phyloP scores from a whole-genome alignment of 257 asterid genomes.

The Ligustrum vulgare region DNA sequence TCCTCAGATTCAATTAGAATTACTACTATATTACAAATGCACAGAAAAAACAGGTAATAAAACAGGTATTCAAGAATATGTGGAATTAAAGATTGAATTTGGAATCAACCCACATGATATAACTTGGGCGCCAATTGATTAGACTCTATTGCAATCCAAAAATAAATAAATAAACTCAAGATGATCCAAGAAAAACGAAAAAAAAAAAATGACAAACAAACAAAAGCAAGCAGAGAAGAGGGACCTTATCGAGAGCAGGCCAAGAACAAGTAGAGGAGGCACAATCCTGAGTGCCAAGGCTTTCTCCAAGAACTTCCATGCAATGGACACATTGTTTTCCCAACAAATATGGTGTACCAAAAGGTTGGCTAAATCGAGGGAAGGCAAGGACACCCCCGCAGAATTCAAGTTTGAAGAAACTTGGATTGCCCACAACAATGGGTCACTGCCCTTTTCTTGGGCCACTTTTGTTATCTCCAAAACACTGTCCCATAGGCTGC shows the following conservation, averaged over 20 bases:
- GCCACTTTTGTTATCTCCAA: constrained; percentile 71
- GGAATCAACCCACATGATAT: constrained; percentile 10
- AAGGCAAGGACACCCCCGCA: constrained; percentile 68
- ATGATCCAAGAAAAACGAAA: background rate
- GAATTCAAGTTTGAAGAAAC: constrained; percentile 71
- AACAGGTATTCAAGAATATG: constrained; percentile 19
- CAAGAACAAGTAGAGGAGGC: constrained; percentile 77
- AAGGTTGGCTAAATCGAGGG: constrained; percentile 58
- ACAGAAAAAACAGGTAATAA: constrained; percentile 2
- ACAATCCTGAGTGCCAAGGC: constrained; percentile 76
- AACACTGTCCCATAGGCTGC: constrained; percentile 60
- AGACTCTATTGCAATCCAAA: background rate
- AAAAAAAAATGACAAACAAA: background rate
- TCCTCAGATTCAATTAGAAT: constrained; percentile 14
- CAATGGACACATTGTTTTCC: constrained; percentile 84
- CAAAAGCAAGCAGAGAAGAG: constrained; percentile 9
- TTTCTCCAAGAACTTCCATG: constrained; percentile 89
- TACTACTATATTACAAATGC: background rate
- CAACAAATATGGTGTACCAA: constrained; percentile 86
- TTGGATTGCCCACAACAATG: constrained; percentile 75
- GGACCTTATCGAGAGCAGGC: constrained; percentile 78
- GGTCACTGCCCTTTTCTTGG: constrained; percentile 74
- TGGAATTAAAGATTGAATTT: background rate
- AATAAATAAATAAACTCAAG: background rate
- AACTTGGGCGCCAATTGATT: background rate